Evolutionary conservation across 2,329 filamentous ascomycete genomes (phyloP).

Genomic region (Alternaria alternata): DNA sequence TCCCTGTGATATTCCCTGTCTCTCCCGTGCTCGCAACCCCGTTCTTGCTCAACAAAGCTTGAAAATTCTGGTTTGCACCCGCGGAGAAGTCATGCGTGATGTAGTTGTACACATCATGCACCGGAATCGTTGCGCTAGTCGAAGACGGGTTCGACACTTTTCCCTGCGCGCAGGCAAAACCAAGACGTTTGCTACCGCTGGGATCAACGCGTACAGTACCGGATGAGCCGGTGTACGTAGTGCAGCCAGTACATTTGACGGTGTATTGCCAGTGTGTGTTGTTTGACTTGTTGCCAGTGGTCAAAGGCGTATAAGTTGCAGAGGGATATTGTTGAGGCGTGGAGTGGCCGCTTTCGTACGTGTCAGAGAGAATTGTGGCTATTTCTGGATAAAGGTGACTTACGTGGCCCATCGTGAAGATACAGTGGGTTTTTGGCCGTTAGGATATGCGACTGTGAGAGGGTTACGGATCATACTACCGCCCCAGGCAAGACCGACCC

Average conservation of each 20-base stretch:
- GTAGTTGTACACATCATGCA: conserved; percentile 43
- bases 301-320: conserved; percentile 35
- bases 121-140: conserved; percentile 30
- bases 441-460: conserved; percentile 41
- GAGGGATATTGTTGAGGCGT: conserved; percentile 35
- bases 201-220: conserved; percentile 32
- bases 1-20: neutral
- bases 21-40: conserved; percentile 19
- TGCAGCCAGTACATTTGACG: conserved; percentile 43
- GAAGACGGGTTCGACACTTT: conserved; percentile 33
- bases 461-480: conserved; percentile 45
- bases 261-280: conserved; percentile 45
- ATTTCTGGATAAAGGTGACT: neutral
- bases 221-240: conserved; percentile 27
- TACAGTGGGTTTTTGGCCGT: conserved; percentile 33
- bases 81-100: conserved; percentile 38
- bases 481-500: conserved; percentile 43
- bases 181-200: conserved; percentile 28
- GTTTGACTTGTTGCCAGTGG: conserved; percentile 39
- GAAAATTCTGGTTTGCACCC: conserved; percentile 37
- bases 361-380: neutral
- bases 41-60: conserved; percentile 33
- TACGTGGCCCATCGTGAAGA: conserved; percentile 45
- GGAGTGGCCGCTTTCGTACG: conserved; percentile 27
- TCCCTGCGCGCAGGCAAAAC: conserved; percentile 32